Conservation (phyloP, 2,329 filamentous ascomycete genomes). For the Diaporthe sp. region DNA sequence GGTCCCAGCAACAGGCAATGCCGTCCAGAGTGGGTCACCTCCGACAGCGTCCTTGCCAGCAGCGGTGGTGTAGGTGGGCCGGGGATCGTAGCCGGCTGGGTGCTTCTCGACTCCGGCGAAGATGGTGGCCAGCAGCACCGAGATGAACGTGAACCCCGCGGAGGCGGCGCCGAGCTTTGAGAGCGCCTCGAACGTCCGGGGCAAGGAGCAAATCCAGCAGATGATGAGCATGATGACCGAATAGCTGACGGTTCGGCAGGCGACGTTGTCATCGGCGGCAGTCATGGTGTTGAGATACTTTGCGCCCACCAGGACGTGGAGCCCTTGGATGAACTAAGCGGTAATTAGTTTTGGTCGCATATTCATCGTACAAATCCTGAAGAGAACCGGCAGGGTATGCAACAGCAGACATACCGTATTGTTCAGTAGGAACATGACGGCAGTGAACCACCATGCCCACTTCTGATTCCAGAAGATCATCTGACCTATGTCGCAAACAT, state of each 20-base stretch:
- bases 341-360: not conserved
- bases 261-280: constrained; percentile 71
- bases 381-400: not conserved
- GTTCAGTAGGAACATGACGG: constrained; percentile 92
- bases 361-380: not conserved
- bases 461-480: constrained; percentile 90
- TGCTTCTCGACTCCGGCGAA: constrained; percentile 84
- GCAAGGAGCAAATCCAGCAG: constrained; percentile 84
- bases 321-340: constrained; percentile 55
- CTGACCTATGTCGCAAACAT: constrained; percentile 96
- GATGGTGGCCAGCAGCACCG: constrained; percentile 85
- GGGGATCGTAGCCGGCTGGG: constrained; percentile 75
- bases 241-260: constrained; percentile 84
- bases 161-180: constrained; percentile 84
- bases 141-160: constrained; percentile 90
- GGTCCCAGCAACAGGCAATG: constrained; percentile 77
- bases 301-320: constrained; percentile 87
- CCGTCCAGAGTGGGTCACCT: constrained; percentile 78
- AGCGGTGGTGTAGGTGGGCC: constrained; percentile 53
- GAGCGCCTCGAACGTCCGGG: constrained; percentile 86
- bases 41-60: constrained; percentile 49
- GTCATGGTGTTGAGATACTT: constrained; percentile 94
- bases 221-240: constrained; percentile 80
- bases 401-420: constrained; percentile 70
- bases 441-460: constrained; percentile 78